Conservation (phyloP, 169 alveolate genomes). For the Babesia divergens region DNA sequence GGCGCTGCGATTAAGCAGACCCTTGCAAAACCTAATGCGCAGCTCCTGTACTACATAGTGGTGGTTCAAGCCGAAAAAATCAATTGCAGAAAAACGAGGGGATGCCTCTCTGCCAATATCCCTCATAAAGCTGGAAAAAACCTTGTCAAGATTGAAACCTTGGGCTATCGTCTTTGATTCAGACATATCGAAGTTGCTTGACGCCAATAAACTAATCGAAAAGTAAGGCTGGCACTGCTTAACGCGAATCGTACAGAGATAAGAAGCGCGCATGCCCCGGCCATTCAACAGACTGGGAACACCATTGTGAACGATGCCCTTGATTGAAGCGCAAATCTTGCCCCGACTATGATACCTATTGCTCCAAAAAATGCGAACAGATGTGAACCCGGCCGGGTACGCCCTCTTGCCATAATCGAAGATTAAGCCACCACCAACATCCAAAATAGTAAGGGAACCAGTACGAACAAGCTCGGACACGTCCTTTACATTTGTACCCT, state of each 20-base stretch:
- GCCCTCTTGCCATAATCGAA: constrained; percentile 48
- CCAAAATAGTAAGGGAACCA: constrained; percentile 63
- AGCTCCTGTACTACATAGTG: constrained; percentile 48
- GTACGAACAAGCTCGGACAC: constrained; percentile 25
- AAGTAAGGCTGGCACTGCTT: constrained; percentile 22
- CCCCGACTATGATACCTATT: constrained; percentile 16
- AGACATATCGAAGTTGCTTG: not conserved
- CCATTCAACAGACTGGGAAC: not conserved
- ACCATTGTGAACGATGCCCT: not conserved
- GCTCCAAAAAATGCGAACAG: constrained; percentile 65
- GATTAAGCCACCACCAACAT: constrained; percentile 64
- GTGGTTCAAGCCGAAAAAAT: constrained; percentile 36
- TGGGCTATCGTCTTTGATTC: not conserved
- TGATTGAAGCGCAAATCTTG: constrained; percentile 21
- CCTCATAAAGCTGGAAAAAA: not conserved
- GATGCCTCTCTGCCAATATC: not conserved
- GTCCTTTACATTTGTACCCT: too few species aligned
- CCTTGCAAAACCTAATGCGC: not conserved
- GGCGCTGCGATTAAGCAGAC: constrained; percentile 6
- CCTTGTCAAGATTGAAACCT: constrained; percentile 5
- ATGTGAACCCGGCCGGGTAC: constrained; percentile 70
- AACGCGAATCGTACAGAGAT: constrained; percentile 43
- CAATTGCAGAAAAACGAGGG: not conserved
- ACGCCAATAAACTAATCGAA: constrained; percentile 8
- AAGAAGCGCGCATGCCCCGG: not conserved